Evolutionary conservation across 306 rosid genomes (phyloP), one percentile per base, ranked within the genome.

Genomic region (Fragaria iinumae): DNA sequence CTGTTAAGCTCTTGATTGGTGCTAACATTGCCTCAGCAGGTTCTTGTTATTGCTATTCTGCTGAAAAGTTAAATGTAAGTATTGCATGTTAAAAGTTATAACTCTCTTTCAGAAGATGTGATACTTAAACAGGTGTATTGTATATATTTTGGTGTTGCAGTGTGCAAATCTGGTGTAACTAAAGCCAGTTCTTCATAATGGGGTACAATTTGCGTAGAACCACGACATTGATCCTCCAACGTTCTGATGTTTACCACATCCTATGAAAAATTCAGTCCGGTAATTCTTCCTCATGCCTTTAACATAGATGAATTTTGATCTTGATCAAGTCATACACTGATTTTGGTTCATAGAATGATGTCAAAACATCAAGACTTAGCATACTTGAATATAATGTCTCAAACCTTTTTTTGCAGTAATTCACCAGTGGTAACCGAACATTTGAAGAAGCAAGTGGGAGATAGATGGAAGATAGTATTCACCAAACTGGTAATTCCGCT

Each of bases 11-110:
- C 50, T 60, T 86, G 59, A 76, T 49, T 68, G 90, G 86, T 71
- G 80, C 82, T 43, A 76, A 78, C 76, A 79, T 93, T 85, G 94
- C 93, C 11, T 90, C 91, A 41, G 89, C 88, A 60, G 75, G 84
- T 79, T 83, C 96, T 67, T 93, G 92, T 29, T 92, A 79, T 79
- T 77, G 11, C 65, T 88, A 86, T 13, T 48, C 72, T 56, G 86
- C 95, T n/a, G 84, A 93, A 32, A 79, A 77, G n/a, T 64, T 88
- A 77, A 77, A 64, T 38, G 93, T 88, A 90, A 81, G 76, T 21
- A 52, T 50, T 50, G 21, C 47, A 21, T 68, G 29, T 34, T 44
- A 23, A 44, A 3, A 20, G 18, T 11, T 80, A 25, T 43, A 59
- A 73, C 5, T 67, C 50, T 66, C 53, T 47, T 32, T 66, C 43